Conservation (phyloP, 2,329 filamentous ascomycete species). For the Monilinia fructigena region DNA sequence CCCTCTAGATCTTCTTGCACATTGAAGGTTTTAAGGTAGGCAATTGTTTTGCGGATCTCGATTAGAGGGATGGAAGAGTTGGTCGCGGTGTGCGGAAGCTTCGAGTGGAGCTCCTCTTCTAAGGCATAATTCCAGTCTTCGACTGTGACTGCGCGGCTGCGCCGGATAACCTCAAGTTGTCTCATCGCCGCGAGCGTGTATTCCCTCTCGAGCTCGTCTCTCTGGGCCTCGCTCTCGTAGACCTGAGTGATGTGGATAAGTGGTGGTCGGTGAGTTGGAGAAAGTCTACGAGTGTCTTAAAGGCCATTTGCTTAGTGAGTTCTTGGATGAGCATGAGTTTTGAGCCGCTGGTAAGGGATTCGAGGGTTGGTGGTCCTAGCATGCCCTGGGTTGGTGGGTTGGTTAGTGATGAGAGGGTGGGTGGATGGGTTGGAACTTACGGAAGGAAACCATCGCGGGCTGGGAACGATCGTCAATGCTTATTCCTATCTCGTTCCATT, state of each 20-base stretch:
- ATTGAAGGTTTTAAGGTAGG: background rate
- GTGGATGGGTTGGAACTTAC: background rate
- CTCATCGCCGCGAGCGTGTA: background rate
- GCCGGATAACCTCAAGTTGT: background rate
- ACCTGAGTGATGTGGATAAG: background rate
- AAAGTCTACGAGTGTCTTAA: background rate
- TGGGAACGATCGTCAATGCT: background rate
- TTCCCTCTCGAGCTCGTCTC: background rate
- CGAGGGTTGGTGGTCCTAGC: background rate
- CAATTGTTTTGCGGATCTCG: background rate
- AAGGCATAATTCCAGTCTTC: background rate
- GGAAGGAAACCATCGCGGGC: background rate
- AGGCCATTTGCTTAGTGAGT: background rate
- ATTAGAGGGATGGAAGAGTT: background rate
- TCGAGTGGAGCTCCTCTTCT: background rate
- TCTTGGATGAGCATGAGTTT: conserved; percentile 6
- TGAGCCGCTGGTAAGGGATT: background rate
- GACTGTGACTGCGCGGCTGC: background rate
- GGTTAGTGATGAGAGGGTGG: background rate
- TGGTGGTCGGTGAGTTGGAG: background rate
- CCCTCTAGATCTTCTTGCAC: background rate
- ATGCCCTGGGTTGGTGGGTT: background rate
- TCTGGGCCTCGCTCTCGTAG: background rate
- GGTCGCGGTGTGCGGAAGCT: background rate
- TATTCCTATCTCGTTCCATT: background rate